A percentile compares a stretch with the other conserved stretches of the same genome.
Evolutionary conservation across 2,329 filamentous ascomycete genomes (phyloP).

Genomic region (Eurotiales sp.): DNA sequence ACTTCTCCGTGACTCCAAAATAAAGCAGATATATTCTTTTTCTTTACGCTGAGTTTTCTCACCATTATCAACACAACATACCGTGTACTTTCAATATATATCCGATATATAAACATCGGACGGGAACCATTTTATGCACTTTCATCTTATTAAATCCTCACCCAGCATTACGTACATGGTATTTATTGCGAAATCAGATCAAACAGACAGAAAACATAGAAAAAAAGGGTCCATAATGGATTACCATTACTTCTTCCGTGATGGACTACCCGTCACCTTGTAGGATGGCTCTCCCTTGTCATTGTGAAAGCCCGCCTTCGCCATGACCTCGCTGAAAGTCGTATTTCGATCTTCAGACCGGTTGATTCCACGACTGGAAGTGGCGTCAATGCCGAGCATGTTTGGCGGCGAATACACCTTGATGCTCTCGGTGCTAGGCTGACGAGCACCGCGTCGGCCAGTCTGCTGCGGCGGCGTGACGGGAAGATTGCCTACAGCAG

Average conservation of each 20-base stretch:
- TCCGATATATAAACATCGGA: no score
- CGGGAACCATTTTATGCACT: no score
- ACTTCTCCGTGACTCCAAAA: no score
- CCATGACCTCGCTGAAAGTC: conserved; percentile 37
- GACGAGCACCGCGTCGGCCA: conserved; percentile 17
- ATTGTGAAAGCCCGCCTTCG: conserved; percentile 32
- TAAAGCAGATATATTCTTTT: no score
- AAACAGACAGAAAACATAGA: neutral
- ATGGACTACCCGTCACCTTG: conserved; percentile 19
- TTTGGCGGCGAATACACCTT: conserved; percentile 44
- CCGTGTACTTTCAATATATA: no score
- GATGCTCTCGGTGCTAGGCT: conserved; percentile 44
- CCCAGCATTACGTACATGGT: conserved; percentile 7
- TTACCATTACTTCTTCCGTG: conserved; percentile 1
- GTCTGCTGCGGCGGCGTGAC: conserved; percentile 26
- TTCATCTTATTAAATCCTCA: neutral
- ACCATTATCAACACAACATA: no score
- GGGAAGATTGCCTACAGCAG: conserved; percentile 13
- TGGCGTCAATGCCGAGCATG: conserved; percentile 18
- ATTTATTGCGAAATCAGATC: conserved; percentile 3
- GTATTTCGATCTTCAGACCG: conserved; percentile 27
- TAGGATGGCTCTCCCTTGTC: conserved; percentile 26
- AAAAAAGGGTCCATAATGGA: neutral
- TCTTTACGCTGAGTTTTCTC: no score
- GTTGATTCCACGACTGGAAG: no score